Percentiles rank a stretch among this genome's conserved stretches.
Conservation (phyloP, 208 protist genomes). For the Zelonia costaricensis region DNA sequence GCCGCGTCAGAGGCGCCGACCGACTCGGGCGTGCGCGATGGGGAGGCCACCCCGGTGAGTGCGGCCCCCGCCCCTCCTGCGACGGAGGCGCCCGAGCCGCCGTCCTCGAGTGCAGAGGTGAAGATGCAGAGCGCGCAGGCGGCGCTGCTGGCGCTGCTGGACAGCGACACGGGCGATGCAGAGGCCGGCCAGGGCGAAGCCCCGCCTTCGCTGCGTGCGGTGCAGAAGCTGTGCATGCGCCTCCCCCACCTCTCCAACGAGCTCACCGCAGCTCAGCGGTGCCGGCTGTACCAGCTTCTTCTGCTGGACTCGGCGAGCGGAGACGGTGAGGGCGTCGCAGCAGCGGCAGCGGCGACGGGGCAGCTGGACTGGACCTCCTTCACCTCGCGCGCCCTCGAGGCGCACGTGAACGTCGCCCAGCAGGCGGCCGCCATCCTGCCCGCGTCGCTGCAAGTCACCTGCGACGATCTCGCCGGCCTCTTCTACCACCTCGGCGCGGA, state of each 20-base stretch:
- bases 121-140: conserved; percentile 11
- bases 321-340: not conserved
- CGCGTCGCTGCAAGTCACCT: conserved; percentile 11
- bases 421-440: conserved; percentile 25
- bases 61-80: too few relatives aligned
- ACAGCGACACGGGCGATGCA: conserved; percentile 4
- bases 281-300: conserved; percentile 60
- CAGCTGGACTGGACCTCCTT: conserved; percentile 10
- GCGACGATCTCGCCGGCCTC: conserved; percentile 29
- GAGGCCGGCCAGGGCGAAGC: not conserved
- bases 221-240: conserved; percentile 63
- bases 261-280: conserved; percentile 40
- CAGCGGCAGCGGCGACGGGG: not conserved
- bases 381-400: conserved; percentile 29
- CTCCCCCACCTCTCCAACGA: conserved; percentile 53
- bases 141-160: conserved; percentile 23
- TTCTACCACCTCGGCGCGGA: conserved; percentile 37
- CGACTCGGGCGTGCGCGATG: too few relatives aligned
- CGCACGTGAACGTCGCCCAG: conserved; percentile 30
- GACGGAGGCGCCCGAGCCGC: not conserved
- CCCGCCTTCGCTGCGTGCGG: conserved; percentile 15
- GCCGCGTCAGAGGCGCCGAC: too few relatives aligned
- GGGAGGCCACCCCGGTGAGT: too few relatives aligned
- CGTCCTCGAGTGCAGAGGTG: not conserved
- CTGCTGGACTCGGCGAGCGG: conserved; percentile 33